phyloP scores from a whole-genome alignment of 1,284 basidiomycete species.

The Meira miltonrushii region DNA sequence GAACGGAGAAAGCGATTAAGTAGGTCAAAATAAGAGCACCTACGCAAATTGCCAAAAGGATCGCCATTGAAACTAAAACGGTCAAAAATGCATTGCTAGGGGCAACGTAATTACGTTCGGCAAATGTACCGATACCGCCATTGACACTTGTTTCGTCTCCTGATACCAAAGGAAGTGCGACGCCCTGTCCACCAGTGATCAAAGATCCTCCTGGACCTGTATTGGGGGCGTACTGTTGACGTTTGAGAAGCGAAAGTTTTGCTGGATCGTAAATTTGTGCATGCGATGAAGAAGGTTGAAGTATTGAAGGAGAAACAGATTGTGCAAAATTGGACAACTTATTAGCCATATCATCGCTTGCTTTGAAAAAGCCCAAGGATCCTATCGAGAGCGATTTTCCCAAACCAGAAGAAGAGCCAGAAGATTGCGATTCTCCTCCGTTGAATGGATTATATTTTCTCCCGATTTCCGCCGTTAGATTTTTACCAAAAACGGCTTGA shows the following conservation, averaged over 20 bases:
- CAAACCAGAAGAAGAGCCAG: background rate
- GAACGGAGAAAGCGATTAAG: constrained; percentile 12
- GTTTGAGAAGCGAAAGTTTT: constrained; percentile 11
- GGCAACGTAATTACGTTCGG: constrained; percentile 37
- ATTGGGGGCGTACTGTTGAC: constrained; percentile 44
- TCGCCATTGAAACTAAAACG: constrained; percentile 38
- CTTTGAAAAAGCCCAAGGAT: background rate
- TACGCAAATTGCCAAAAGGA: constrained; percentile 34
- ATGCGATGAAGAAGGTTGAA: background rate
- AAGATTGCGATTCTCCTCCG: background rate
- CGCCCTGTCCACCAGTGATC: constrained; percentile 14
- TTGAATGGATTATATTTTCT: constrained; percentile 33
- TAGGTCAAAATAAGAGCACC: constrained; percentile 21
- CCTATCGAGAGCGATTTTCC: background rate
- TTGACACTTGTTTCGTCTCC: constrained; percentile 19
- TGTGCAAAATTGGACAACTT: no score
- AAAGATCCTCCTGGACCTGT: constrained; percentile 44
- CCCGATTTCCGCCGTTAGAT: constrained; percentile 28
- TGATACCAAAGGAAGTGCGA: constrained; percentile 29
- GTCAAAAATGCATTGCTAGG: constrained; percentile 45
- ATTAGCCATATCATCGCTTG: background rate
- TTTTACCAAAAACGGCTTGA: constrained; percentile 25
- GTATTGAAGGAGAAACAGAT: background rate
- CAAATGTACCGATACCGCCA: constrained; percentile 33
- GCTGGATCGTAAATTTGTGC: background rate